Conservation (phyloP, 1,284 basidiomycete species). For the Sporisorium scitamineum region DNA sequence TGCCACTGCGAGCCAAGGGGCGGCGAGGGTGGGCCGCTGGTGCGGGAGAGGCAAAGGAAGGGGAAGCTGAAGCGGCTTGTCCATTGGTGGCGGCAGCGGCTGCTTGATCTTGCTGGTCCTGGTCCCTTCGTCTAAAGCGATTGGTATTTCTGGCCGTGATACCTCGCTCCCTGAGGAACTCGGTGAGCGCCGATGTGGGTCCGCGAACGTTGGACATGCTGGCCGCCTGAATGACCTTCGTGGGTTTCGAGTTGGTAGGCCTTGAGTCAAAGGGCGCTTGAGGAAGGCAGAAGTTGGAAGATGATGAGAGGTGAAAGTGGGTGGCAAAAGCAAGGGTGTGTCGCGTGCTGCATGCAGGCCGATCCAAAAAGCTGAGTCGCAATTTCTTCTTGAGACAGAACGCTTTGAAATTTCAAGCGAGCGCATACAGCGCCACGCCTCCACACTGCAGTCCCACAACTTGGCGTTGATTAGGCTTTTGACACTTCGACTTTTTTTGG, state of each 20-base stretch:
- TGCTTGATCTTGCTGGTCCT: slow-evolving; percentile 69
- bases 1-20: slow-evolving; percentile 29
- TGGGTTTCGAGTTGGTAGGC: neutral
- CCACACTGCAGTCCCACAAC: neutral
- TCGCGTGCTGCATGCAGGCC: slow-evolving; percentile 2
- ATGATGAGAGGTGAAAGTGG: neutral
- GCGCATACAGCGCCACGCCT: neutral
- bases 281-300: neutral
- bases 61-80: slow-evolving; percentile 32
- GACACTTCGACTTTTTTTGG: slow-evolving; percentile 1
- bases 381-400: slow-evolving; percentile 10
- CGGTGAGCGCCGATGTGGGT: slow-evolving; percentile 89
- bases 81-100: slow-evolving; percentile 69
- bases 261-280: neutral
- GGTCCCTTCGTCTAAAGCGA: slow-evolving; percentile 57
- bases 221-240: neutral
- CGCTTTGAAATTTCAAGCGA: slow-evolving; percentile 4
- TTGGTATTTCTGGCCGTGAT: slow-evolving; percentile 80
- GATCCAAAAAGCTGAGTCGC: slow-evolving; percentile 29
- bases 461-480: slow-evolving; percentile 20
- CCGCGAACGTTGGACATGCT: slow-evolving; percentile 75
- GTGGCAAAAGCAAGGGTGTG: slow-evolving; percentile 22
- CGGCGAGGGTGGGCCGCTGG: slow-evolving; percentile 17
- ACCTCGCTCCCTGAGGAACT: slow-evolving; percentile 84
- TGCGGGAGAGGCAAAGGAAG: slow-evolving; percentile 15